Percentiles rank a stretch among this genome's conserved stretches.
These are phyloP conservation scores for Podosphaera fusca DNA, from an alignment of 2,329 filamentous ascomycete genomes.

Conservation along the genomic window DNA sequence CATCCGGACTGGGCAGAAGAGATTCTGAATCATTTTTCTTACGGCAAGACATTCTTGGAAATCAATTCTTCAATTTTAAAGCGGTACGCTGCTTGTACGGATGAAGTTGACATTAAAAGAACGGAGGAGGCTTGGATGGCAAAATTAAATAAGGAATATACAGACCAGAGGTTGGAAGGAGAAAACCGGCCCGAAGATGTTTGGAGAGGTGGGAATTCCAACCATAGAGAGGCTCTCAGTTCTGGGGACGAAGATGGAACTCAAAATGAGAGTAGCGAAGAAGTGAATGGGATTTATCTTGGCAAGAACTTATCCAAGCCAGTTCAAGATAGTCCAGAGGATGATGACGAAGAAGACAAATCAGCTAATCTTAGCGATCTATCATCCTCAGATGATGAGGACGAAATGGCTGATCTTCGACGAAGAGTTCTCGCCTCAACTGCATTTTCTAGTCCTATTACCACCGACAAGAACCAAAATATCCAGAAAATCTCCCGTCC, in stretches of 20 bases:
- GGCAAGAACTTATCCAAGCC: conserved; percentile 26
- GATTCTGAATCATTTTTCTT: conserved; percentile 64
- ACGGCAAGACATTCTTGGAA: conserved; percentile 68
- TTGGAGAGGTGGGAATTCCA: conserved; percentile 82
- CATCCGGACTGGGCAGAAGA: conserved; percentile 76
- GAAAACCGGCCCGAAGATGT: conserved; percentile 43
- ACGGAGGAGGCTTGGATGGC: conserved; percentile 74
- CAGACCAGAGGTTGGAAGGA: conserved; percentile 46
- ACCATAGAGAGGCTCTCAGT: conserved; percentile 32
- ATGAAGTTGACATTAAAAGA: conserved; percentile 63
- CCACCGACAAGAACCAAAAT: conserved; percentile 26
- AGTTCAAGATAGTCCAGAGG: conserved; percentile 17
- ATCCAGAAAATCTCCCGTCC: conserved; percentile 40
- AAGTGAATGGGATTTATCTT: conserved; percentile 34
- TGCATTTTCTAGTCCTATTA: conserved; percentile 45
- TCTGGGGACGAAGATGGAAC: conserved; percentile 25
- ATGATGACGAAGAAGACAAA: conserved; percentile 21
- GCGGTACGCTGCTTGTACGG: conserved; percentile 61
- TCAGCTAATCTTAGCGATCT: conserved; percentile 48
- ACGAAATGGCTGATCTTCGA: conserved; percentile 77
- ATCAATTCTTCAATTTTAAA: conserved; percentile 72
- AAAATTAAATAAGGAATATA: conserved; percentile 74
- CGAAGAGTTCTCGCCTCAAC: conserved; percentile 80
- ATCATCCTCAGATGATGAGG: conserved; percentile 59
- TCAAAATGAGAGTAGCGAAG: conserved; percentile 23